phyloP scores from a whole-genome alignment of 129 eudicot species.

The Artemisia annua region DNA sequence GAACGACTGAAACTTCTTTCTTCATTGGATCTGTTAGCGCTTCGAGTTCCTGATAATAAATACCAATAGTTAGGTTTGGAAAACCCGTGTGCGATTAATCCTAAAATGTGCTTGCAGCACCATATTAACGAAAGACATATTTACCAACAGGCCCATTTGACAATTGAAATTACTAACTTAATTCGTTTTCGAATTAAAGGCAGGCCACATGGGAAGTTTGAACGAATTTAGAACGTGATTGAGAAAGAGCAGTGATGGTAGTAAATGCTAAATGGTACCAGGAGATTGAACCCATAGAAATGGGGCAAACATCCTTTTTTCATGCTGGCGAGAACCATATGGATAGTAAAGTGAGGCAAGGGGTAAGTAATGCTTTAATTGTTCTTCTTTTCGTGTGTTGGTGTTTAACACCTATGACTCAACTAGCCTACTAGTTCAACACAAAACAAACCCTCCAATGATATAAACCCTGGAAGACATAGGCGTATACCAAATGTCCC shows the following conservation, averaged over 20 bases:
- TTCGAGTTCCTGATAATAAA: slow-evolving; percentile 69
- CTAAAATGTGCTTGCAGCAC: too few species aligned
- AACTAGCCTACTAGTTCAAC: background rate
- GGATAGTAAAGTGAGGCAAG: background rate
- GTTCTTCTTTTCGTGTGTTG: background rate
- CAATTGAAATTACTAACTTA: too few species aligned
- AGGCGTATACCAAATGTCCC: slow-evolving; percentile 3
- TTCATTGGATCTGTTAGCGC: slow-evolving; percentile 88
- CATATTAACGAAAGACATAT: slow-evolving; percentile 1
- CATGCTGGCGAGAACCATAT: slow-evolving; percentile 12
- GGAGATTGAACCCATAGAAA: slow-evolving; percentile 12
- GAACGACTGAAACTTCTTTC: slow-evolving; percentile 79
- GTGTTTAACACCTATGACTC: background rate
- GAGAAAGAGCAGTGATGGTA: slow-evolving; percentile 12
- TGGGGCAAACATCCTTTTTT: slow-evolving; percentile 4
- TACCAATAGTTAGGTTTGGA: background rate
- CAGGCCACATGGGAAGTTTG: background rate
- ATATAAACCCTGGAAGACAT: slow-evolving; percentile 1
- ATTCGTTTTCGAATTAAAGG: background rate
- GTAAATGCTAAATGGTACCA: slow-evolving; percentile 36
- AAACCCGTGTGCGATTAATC: background rate
- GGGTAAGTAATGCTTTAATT: background rate
- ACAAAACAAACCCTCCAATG: slow-evolving; percentile 1
- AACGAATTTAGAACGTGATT: slow-evolving; percentile 17
- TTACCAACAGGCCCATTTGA: background rate